Evolutionary conservation across 768 basidiomycete species (phyloP), one percentile per base, ranked within the genome.

Genomic region (Tylopilus subfusipes): DNA sequence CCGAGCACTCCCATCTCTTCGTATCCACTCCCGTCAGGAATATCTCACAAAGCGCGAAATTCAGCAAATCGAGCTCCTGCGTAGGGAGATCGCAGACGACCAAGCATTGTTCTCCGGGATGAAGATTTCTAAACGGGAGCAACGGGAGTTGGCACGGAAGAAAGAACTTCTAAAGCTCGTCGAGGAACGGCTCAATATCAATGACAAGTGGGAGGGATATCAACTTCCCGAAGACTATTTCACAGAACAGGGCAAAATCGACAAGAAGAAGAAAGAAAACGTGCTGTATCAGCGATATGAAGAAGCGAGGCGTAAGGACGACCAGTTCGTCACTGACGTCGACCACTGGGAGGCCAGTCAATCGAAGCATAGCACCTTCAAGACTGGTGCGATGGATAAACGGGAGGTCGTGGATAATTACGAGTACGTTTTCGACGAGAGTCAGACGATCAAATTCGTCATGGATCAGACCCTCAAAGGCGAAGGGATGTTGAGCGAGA

Each of bases 371-470:
- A 93, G 92, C 62, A 88, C 90, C 14, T 91, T 98, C 75, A 88
- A 83, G 68, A 88, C 86, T 4, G 93, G 97, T 27, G 94, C 97
- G 2, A 69, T 95, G 84, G 97, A 99, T 71, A 93, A 91, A 70
- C 80, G 72, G 39, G 86, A 90, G 56, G 56, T 89, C 19, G 83
- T 85, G 29, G 93, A 94, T 31, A 85, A 87, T 40, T 98, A 96
- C 64, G 96, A 98, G 54, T 99, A 94, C 68, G 96, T 99, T 43
- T 98, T 99, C 64, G 97, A 99, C 70, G 97, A 98, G 71, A 90
- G 85, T 63, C 96, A 97, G 73, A 93, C 93, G 21, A 98, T 99
- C 69, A 80, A 91, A 68, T 99, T 96, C 73, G 87, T 96, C 66
- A 85, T 93, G 84, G 94, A 94, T 57, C 74, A 80, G 46, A 81